phyloP scores from a whole-genome alignment of 306 rosid genomes.

The Notholithocarpus densiflorus region DNA sequence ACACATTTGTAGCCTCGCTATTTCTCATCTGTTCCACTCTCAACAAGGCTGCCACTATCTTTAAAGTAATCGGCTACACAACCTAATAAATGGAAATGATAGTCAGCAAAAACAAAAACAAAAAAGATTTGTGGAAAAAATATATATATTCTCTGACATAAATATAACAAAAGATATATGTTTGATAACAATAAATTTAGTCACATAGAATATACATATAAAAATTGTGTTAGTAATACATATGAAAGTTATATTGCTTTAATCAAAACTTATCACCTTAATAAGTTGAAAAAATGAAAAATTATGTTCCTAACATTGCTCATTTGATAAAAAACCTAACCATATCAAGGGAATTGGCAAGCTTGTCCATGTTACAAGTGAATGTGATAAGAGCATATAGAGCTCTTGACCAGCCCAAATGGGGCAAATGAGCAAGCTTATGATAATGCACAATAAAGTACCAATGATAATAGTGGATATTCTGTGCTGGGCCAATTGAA shows the following conservation, averaged over 20 bases:
- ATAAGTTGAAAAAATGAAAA: too few relatives aligned
- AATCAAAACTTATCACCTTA: too few relatives aligned
- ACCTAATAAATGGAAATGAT: constrained; percentile 27
- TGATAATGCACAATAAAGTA: constrained; percentile 48
- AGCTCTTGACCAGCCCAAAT: constrained; percentile 94
- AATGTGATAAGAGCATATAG: constrained; percentile 31
- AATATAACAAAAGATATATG: too few relatives aligned
- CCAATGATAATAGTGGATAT: constrained; percentile 64
- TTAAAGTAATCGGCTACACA: constrained; percentile 48
- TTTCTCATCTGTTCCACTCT: constrained; percentile 27
- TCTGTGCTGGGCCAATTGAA: constrained; percentile 50
- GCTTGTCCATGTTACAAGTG: constrained; percentile 62
- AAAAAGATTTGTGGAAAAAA: too few relatives aligned
- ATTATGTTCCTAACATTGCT: too few relatives aligned
- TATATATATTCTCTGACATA: too few relatives aligned
- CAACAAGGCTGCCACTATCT: constrained; percentile 7
- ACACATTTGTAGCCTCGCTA: constrained; percentile 64
- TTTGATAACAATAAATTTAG: too few relatives aligned
- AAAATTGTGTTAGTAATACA: too few relatives aligned
- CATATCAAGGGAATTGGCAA: constrained; percentile 55
- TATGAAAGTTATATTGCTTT: too few relatives aligned
- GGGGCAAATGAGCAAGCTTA: constrained; percentile 54
- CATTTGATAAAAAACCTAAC: constrained; percentile 30
- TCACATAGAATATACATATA: too few relatives aligned
- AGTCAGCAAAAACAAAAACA: too few relatives aligned